Evolutionary conservation across 129 eudicot species (phyloP).

Genomic region (Saussurea involucrata): DNA sequence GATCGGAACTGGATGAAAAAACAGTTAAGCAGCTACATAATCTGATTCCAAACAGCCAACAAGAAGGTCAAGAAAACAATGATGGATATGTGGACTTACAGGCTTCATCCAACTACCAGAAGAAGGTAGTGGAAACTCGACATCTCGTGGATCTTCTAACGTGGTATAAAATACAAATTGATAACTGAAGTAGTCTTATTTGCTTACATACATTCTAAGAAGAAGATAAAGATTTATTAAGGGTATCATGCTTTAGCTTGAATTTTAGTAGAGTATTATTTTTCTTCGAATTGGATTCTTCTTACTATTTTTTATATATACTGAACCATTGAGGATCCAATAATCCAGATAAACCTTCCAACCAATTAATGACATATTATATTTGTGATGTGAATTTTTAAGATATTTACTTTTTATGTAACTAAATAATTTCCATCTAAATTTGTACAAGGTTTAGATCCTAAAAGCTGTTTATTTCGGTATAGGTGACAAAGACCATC

Average conservation of each 20-base stretch:
- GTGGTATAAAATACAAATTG: slow-evolving; percentile 29
- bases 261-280: slow-evolving; percentile 11
- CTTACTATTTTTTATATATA: neutral
- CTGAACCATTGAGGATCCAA: neutral
- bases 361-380: neutral
- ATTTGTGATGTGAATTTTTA: neutral
- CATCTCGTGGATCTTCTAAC: slow-evolving; percentile 4
- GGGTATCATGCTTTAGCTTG: slow-evolving; percentile 19
- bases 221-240: slow-evolving; percentile 21
- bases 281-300: slow-evolving; percentile 18
- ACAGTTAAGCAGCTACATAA: slow-evolving; percentile 1
- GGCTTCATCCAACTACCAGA: neutral
- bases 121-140: slow-evolving; percentile 8
- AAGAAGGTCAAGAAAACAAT: slow-evolving; percentile 9
- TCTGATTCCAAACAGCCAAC: slow-evolving; percentile 14
- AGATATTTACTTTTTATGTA: neutral
- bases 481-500: neutral
- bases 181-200: slow-evolving; percentile 32
- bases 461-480: neutral
- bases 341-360: neutral
- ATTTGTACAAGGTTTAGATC: neutral
- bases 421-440: neutral
- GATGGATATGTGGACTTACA: neutral
- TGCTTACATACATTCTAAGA: slow-evolving; percentile 31
- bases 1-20: slow-evolving; percentile 14